Evolutionary conservation across 148 eudicot species (phyloP), one percentile per base, ranked within the genome.

Genomic region (Rhododendron molle): DNA sequence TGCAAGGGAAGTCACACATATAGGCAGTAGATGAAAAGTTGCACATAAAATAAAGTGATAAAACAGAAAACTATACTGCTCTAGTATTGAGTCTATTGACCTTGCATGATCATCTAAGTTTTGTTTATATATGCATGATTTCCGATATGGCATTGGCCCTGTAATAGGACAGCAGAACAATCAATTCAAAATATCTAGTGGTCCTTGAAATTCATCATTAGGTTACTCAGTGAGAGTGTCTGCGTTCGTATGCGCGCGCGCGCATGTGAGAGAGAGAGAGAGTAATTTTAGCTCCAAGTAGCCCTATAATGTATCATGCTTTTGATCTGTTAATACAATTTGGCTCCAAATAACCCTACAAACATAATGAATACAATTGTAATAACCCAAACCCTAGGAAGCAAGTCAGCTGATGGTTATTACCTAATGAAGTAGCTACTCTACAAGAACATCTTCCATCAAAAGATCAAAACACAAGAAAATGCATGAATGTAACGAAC

Each of bases 391-490:
- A 62, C 16, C 46, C 84, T 16, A 26, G 44, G 23, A 81, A 58
- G 65, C n/a, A 56, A 11, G 76, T 62, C 30, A 36, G 46, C 43
- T 65, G 50, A 8, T 56, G 46, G 71, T 20, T 56, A 54, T 9
- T 58, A 58, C 9, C 9, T 58, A 50, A 50, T 50, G 15, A 2
- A 62, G 26, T 43, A 67, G 76, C 78, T 14, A 83, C 47, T 26
- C 52, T 5, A 26, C 38, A 10, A 26, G 78, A 30, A 32, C 49
- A 69, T 83, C 30, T 83, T 69, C 85, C 85, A 83, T 76, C 60
- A 83, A 67, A 83, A 67, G 60, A 14, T 83, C 38, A 38, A 67
- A 44, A 83, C 76, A 83, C 26, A 83, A 44, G 26, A 49, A 83
- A 83, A 69, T 67, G 44, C 2, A 26, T 12, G 40, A 40, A 28